Base-by-base conservation (phyloP, 805 yeast species). In the Wickerhamiella australiensis region DNA sequence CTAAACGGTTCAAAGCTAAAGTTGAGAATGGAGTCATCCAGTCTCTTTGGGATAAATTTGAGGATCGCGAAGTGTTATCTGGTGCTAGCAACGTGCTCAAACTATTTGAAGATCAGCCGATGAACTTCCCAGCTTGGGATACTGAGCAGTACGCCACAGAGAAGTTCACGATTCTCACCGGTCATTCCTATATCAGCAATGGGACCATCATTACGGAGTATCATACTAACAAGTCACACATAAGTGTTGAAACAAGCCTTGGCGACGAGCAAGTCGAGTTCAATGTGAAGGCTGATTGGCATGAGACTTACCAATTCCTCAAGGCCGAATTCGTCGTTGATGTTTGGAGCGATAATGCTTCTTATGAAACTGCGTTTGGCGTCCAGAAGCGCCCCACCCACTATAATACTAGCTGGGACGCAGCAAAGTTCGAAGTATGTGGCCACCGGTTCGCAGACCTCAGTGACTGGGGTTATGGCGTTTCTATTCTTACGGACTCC, bases 121-220 rank as follows among this genome's bases (percentile, higher is more conserved):
- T 85, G 59, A 80, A 75, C 50, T 90, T 80, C 79, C 95, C 86
- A 42, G 97, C 97, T 1, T 90, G 98, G 98, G 98, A 90, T 63
- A 90, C 97, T 0, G 98, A 90, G 62, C 72, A 87, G 52, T 92
- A 77, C 61, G 84, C 95, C 0, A 74, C 85, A 51, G 85, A 82
- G 58, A 86, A 82, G 60, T 78, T 74, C 61, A 77, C 78, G 55
- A 63, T 80, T 2, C 29, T n/a, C 25, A 54, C 59, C 11, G 42
- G 33, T 3, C 35, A 38, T n/a, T 54, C 48, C 3, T 51, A 50
- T 27, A 27, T 51, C 7, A 41, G 26, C 25, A 35, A 35, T 5
- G 36, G 38, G 11, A 13, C 27, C 1, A 27, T 49, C 5, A 21
- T 33, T 6, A 29, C 50, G 20, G 29, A 41, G 20, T 59, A 52